Evolutionary conservation across 2,329 filamentous ascomycete genomes (phyloP), one percentile per base, ranked within the genome.

Genomic region (Blumeria hordei): DNA sequence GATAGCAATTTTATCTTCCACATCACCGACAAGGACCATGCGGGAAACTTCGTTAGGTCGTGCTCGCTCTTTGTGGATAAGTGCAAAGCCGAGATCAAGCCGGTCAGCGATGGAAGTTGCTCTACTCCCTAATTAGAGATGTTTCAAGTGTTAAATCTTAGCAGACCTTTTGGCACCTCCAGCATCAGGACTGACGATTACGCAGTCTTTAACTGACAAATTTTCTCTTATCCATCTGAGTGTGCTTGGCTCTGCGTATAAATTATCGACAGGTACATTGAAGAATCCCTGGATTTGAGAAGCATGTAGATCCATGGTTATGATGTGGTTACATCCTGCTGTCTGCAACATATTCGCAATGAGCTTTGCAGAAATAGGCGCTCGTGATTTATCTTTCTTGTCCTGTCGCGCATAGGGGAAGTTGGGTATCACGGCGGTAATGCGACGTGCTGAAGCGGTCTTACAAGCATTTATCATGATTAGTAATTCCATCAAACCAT

Each of bases 381-480:
- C 90, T 60, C 90, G 81, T 55, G 84, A 92, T 73, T 86, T 85
- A 72, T 94, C 88, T 71, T 96, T 96, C 74, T 96, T 96, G 69
- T 96, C 92, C 70, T 96, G 90, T 53, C 90, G 81, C 12, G 90
- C 88, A 66, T 96, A 96, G 33, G 88, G 88, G 70, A 94, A 96
- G 70, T 94, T 95, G 61, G 90, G 90, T 54, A 95, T 85, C 60
- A 95, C 86, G 59, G 88, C 90, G 21, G 90, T 95, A 70, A 96
- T 94, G 60, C 90, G 85, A 60, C 88, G 81, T 11, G 90, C 90
- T 37, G 81, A 85, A 44, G 83, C 83, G 28, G 81, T 85, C 67
- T 85, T 83, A 74, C 90, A 95, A 59, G 90, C 90, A 66, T 94
- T 93, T 69, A 95, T 93, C 81, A 95, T 94, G 70, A 96, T 95